Evolutionary conservation across 768 basidiomycete species (phyloP), one percentile per base, ranked within the genome.

Genomic region (Chalciporus chontae): DNA sequence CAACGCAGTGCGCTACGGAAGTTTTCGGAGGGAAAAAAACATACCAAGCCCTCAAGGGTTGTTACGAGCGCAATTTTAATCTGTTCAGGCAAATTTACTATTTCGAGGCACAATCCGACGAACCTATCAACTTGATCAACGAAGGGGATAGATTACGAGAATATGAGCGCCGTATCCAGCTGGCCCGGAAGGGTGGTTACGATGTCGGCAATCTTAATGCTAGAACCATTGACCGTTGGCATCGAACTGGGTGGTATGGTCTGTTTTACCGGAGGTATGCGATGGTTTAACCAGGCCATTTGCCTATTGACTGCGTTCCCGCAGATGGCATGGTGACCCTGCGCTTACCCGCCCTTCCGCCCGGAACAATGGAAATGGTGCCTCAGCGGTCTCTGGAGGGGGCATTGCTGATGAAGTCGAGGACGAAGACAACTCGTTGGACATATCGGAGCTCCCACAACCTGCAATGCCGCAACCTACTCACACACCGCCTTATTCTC

Each of bases 51-150:
- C 75, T 90, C 48, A 90, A 90, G 69, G 87, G 87, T 18, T 90
- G 87, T 60, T 90, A 87, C 54, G 87, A 90, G 62, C 85, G 87
- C 60, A 90, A 89, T 57, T 87, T 90, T 57, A 89, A 88, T 57
- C 69, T 88, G 14, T 90, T 89, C 77, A 89, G 86, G 67, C 87
- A 90, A 64, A 86, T 90, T 34, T 84, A 85, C 60, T 76, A 80
- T 6, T 86, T 87, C 54, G 85, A 90, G 63, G 69, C 68, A 4
- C 31, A 57, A n/a, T 48, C 55, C 51, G 67, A 78, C 47, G 60
- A 67, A 45, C 70, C 71, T 27, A 62, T 82, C 10, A 68, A 64
- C 39, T 56, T 71, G 9, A 67, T 78, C 32, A 69, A 73, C 51
- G 84, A 87, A 57, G 77, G 78, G 4, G 85, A 87, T 53, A 77